Conservation (phyloP, 306 rosid genomes). For the Begonia loranthoides region DNA sequence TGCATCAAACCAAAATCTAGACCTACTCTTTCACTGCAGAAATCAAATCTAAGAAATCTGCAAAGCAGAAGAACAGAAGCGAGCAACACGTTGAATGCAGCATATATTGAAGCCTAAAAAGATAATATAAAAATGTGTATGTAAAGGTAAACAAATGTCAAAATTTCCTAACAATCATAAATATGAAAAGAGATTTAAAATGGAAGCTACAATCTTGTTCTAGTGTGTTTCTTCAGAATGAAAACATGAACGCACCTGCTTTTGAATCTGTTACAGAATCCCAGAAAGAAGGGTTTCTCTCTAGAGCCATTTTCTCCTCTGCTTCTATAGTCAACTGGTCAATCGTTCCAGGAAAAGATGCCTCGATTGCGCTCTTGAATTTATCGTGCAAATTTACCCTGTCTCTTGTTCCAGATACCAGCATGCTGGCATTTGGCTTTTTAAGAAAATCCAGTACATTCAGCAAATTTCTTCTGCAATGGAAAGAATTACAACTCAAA, state of each 20-base stretch:
- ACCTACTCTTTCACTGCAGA: no score
- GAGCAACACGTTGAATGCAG: no score
- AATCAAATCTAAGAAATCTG: no score
- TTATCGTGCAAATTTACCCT: constrained; percentile 71
- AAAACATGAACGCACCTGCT: constrained; percentile 77
- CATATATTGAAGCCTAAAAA: no score
- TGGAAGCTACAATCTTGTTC: no score
- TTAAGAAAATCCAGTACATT: constrained; percentile 78
- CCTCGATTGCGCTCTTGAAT: constrained; percentile 62
- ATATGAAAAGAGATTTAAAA: no score
- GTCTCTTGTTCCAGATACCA: constrained; percentile 87
- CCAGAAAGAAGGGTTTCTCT: constrained; percentile 61
- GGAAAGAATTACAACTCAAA: constrained; percentile 3
- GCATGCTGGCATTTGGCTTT: constrained; percentile 65
- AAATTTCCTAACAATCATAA: no score
- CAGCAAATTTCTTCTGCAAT: constrained; percentile 71
- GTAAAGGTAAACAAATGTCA: no score
- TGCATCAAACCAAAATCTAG: no score
- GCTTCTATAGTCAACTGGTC: constrained; percentile 43
- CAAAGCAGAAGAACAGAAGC: no score
- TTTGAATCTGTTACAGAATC: constrained; percentile 57
- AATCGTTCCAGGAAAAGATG: constrained; percentile 57
- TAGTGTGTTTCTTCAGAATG: constrained; percentile 28
- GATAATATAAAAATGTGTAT: no score
- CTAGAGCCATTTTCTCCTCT: constrained; percentile 44